Evolutionary conservation across 75 land plant genomes (phyloP), one percentile per base, ranked within the genome.

Genomic region (Sequoiadendron giganteum): DNA sequence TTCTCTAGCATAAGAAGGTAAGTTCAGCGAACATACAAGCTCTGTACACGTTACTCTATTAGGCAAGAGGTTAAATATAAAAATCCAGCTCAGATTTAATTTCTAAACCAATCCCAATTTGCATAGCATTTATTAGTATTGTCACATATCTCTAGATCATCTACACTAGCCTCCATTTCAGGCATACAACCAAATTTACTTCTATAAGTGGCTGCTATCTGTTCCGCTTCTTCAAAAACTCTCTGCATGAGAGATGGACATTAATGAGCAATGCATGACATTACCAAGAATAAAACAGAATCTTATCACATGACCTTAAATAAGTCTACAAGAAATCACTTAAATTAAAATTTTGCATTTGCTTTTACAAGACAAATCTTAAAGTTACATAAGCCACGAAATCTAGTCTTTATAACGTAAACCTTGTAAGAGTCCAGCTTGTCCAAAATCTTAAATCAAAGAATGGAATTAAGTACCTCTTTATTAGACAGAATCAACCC

Each of bases 161-260:
- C 77, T 48, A 32, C 11, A 32, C 5, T 79, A 39, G 14, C n/a
- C 73, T 85, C 54, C 39, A 40, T 40, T 65, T n/a, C 58, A 2
- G 34, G 75, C 68, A 82, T 54, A 32, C 21, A 10, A 86, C 43
- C 36, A 47, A 79, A 61, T 42, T 75, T 80, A 34, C 61, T 82
- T 83, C 89, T 58, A 45, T 45, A 88, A 34, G 61, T 19, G 36
- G 75, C 77, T 77, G 90, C 89, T 16, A 86, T 78, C 43, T 80
- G 81, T 82, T 88, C 90, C 15, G 91, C 91, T 85, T 90, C 91
- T 77, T 61, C 77, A 34, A 90, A 90, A 30, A 90, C 91, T 88
- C 77, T 90, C 91, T 90, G 90, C 21, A 87, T 30, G 83, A 87
- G 77, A 87, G 11, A 28, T 42, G n/a, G 43, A 25, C n/a, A 81